Base-by-base conservation (phyloP, 2,329 filamentous ascomycete genomes). In the Penicillium psychrosexuale region DNA sequence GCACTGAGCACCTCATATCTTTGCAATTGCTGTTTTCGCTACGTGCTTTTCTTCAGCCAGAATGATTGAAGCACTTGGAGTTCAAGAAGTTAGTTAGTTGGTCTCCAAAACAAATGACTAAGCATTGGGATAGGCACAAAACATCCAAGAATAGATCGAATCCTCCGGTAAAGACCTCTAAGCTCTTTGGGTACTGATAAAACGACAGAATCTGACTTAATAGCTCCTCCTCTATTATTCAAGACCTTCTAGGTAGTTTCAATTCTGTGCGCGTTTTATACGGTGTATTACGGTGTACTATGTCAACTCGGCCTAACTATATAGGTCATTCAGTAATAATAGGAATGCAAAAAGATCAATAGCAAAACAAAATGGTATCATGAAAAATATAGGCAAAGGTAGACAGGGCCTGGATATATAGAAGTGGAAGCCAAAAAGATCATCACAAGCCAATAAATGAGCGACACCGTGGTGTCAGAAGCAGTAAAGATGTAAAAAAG, bases 301-400 rank as follows among this genome's bases (percentile, higher is more conserved):
- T 8, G 15, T 47, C 15, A 19, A 19, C 33, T 37, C 7, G 8
- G n/a, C 33, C 19, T 3, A 38, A 38, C 12, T 28, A 19, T 39
- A 19, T 48, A 39, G 12, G 30, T n/a, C 2, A 33, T 33, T 12
- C 30, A n/a, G 13, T 12, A 24, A 33, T 4, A 31, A 34, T 22
- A 44, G 33, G 5, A 45, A 15, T 4, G 6, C 13, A 45, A 38
- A n/a, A 37, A 22, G 22, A 27, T 27, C 19, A 44, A 51, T 11
- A 17, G 7, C 6, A 59, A 33, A 57, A 47, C 58, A 58, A 34
- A 59, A 63, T 65, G 62, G 61, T 65, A 65, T 66, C 63, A 51
- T 60, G 30, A 38, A 34, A 19, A 50, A 50, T n/a, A 37, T n/a
- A 36, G 9, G 24, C 24, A 50, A 54, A 34, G 22, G 13, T 38